phyloP scores from a whole-genome alignment of 768 basidiomycete genomes.

The Lanmaoa pseudosensibilis region DNA sequence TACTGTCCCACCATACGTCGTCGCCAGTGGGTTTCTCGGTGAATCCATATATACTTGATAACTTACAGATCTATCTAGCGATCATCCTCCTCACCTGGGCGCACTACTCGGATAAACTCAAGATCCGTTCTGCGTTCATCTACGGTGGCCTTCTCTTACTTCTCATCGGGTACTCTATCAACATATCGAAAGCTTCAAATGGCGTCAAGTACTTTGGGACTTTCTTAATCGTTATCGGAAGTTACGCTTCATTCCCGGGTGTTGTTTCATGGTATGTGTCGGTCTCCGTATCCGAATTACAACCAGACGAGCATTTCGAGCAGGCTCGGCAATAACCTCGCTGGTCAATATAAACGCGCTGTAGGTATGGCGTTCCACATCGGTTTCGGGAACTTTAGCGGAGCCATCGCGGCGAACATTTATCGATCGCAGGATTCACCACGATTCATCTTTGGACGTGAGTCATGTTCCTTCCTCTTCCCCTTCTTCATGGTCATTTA shows the following conservation, averaged over 20 bases:
- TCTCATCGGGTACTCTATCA: constrained; percentile 61
- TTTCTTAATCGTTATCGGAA: constrained; percentile 66
- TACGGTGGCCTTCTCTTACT: constrained; percentile 48
- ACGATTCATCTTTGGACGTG: constrained; percentile 62
- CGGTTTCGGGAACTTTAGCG: constrained; percentile 58
- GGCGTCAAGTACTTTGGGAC: constrained; percentile 73
- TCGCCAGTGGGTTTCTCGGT: constrained; percentile 49
- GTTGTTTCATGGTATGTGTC: constrained; percentile 54
- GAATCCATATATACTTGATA: background rate
- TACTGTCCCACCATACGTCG: constrained; percentile 66
- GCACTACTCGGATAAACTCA: constrained; percentile 56
- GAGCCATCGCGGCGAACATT: constrained; percentile 63
- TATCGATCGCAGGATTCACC: constrained; percentile 61
- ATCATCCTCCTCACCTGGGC: constrained; percentile 52
- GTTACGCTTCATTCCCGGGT: constrained; percentile 56
- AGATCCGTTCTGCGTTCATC: constrained; percentile 60
- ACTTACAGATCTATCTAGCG: constrained; percentile 36
- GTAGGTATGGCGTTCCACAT: constrained; percentile 63
- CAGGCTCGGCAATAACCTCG: constrained; percentile 55
- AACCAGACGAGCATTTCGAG: background rate
- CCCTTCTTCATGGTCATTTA: background rate
- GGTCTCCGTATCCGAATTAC: constrained; percentile 12
- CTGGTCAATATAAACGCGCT: constrained; percentile 69
- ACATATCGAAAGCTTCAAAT: constrained; percentile 51
- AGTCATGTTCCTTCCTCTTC: constrained; percentile 22